Percentiles rank a stretch among this genome's conserved stretches.
Conservation (phyloP, 495 filamentous ascomycete species). For the Lasiosphaeriaceae sp. region DNA sequence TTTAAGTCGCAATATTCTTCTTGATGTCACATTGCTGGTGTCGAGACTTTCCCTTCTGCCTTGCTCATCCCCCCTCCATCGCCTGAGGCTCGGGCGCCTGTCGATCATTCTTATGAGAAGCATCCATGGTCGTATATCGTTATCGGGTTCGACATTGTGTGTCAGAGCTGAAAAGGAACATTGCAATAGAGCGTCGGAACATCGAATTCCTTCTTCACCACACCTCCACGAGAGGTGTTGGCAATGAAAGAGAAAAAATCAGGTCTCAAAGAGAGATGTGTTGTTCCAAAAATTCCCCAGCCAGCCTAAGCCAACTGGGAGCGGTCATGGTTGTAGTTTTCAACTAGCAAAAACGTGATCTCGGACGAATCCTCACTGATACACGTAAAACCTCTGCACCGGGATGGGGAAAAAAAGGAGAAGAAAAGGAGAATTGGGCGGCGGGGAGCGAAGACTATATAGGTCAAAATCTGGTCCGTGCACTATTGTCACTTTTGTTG, state of each 20-base stretch:
- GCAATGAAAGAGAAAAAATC: conserved; percentile 27
- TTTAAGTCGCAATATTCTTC: no score
- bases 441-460: conserved; percentile 8
- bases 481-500: not conserved
- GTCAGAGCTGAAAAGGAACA: no score
- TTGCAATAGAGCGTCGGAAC: no score
- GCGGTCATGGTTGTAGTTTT: conserved; percentile 50
- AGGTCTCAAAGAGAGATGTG: conserved; percentile 9
- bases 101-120: no score
- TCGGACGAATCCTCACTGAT: conserved; percentile 53
- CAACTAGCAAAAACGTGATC: conserved; percentile 54
- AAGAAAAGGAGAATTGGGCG: conserved; percentile 15
- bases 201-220: conserved; percentile 26
- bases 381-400: conserved; percentile 44
- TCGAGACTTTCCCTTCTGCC: no score
- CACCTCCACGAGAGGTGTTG: conserved; percentile 20
- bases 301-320: conserved; percentile 23
- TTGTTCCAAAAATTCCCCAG: conserved; percentile 32
- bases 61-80: no score
- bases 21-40: no score
- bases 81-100: no score
- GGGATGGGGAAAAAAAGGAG: conserved; percentile 24
- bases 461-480: conserved; percentile 14
- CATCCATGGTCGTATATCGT: no score
- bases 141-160: no score